Percentiles rank a stretch among this genome's conserved stretches.
Evolutionary conservation across 108 stramenopile species (phyloP).

Genomic region (Thalassiosira profunda): DNA sequence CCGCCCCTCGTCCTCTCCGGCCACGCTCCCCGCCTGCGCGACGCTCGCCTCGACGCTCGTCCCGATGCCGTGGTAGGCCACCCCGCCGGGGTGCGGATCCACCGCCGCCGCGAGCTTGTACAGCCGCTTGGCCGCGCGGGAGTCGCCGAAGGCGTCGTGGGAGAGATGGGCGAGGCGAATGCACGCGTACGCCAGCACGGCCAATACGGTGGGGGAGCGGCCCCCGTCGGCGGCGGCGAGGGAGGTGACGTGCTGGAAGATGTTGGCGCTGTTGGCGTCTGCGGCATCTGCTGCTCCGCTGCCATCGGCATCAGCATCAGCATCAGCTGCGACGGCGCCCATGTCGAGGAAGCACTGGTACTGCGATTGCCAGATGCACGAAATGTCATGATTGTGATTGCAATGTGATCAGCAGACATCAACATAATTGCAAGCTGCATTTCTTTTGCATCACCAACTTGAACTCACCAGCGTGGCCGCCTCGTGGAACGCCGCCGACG

Average conservation of each 20-base stretch:
- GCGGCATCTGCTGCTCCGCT: not conserved
- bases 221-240: constrained; percentile 8
- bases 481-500: constrained; percentile 79
- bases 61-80: constrained; percentile 73
- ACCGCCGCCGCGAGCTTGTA: constrained; percentile 64
- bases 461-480: constrained; percentile 89
- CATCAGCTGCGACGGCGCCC: not conserved
- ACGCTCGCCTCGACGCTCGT: constrained; percentile 64
- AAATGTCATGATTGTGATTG: too few species aligned
- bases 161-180: constrained; percentile 72
- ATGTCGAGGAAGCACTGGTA: constrained; percentile 85
- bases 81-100: constrained; percentile 70
- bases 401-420: too few species aligned
- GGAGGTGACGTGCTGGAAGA: constrained; percentile 79
- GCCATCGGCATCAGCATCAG: not conserved
- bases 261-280: constrained; percentile 14
- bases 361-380: too few species aligned
- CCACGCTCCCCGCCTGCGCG: constrained; percentile 1
- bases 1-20: too few species aligned
- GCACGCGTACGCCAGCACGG: constrained; percentile 74
- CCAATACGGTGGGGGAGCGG: constrained; percentile 25
- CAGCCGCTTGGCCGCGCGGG: constrained; percentile 72
- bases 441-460: too few species aligned
- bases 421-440: too few species aligned
- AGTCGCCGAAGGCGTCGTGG: constrained; percentile 82